Conservation (phyloP, 2,329 filamentous ascomycete genomes). For the Fusarium paranaense region DNA sequence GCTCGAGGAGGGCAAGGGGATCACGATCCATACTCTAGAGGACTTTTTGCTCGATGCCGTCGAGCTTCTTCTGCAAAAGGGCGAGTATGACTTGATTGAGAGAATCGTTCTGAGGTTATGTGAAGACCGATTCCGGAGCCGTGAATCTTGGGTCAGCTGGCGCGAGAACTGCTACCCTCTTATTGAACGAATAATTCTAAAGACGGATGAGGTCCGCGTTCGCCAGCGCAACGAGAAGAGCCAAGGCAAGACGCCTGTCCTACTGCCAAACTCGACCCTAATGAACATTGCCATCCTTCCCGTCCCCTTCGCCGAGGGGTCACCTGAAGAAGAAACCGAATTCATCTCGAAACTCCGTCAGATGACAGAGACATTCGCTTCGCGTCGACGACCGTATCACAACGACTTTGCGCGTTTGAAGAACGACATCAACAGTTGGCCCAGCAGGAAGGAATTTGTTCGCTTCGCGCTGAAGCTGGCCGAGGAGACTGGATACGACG, state of each 20-base stretch:
- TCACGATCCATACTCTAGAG: constrained; percentile 10
- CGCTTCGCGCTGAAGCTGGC: constrained; percentile 26
- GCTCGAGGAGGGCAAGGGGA: not conserved
- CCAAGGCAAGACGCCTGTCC: not conserved
- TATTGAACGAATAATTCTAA: constrained; percentile 26
- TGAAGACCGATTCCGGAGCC: not conserved
- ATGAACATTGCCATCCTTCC: constrained; percentile 28
- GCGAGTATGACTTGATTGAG: not conserved
- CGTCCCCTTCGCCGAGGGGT: constrained; percentile 11
- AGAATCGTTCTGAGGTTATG: not conserved
- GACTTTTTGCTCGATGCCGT: constrained; percentile 10
- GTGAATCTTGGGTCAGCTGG: constrained; percentile 30
- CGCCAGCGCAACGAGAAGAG: not conserved
- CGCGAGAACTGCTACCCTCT: constrained; percentile 38
- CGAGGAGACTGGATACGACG: not conserved
- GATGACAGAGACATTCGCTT: constrained; percentile 22
- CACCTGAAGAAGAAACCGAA: not conserved
- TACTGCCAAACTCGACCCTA: constrained; percentile 29
- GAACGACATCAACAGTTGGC: constrained; percentile 12
- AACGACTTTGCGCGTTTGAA: constrained; percentile 33
- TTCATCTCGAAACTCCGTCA: constrained; percentile 25
- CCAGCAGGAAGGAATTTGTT: not conserved
- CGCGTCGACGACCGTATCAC: constrained; percentile 38
- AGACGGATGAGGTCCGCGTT: constrained; percentile 18
- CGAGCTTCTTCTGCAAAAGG: constrained; percentile 5